Conservation (phyloP, 306 rosid genomes). For the Abrus pulchellus region DNA sequence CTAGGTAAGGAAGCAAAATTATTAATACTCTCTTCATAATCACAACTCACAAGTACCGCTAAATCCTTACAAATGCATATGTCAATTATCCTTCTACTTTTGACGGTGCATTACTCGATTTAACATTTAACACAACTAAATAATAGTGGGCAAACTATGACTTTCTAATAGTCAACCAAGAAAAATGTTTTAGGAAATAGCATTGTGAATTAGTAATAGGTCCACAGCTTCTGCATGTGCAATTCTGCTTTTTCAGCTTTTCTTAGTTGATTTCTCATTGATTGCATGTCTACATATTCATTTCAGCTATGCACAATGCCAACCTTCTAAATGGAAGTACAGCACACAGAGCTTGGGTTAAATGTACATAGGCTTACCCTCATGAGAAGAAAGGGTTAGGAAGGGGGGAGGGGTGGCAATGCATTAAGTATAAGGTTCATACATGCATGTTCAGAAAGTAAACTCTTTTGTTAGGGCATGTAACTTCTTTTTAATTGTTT, state of each 20-base stretch:
- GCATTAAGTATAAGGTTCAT: slow-evolving; percentile 19
- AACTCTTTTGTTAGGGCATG: slow-evolving; percentile 12
- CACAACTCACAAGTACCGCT: not conserved
- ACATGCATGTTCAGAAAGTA: slow-evolving; percentile 2
- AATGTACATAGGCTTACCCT: not conserved
- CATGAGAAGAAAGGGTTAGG: not conserved
- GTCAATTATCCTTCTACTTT: slow-evolving; percentile 32
- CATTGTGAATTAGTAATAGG: slow-evolving; percentile 3
- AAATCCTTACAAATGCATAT: slow-evolving; percentile 24
- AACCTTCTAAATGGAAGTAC: not conserved
- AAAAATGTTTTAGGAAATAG: slow-evolving; percentile 17
- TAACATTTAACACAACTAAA: not conserved
- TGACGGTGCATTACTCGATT: slow-evolving; percentile 28
- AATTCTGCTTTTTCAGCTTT: slow-evolving; percentile 18
- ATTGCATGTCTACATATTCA: not conserved
- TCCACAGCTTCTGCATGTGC: not conserved
- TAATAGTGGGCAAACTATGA: slow-evolving; percentile 21
- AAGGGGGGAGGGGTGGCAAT: slow-evolving; percentile 2
- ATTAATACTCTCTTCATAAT: not conserved
- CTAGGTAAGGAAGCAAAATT: slow-evolving; percentile 18
- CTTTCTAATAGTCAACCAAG: not conserved
- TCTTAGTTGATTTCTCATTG: slow-evolving; percentile 30
- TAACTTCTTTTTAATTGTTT: not conserved
- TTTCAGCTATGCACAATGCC: not conserved
- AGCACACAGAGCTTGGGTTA: not conserved